Evolutionary conservation across 768 basidiomycete species (phyloP).

Genomic region (Crepidotus variabilis): DNA sequence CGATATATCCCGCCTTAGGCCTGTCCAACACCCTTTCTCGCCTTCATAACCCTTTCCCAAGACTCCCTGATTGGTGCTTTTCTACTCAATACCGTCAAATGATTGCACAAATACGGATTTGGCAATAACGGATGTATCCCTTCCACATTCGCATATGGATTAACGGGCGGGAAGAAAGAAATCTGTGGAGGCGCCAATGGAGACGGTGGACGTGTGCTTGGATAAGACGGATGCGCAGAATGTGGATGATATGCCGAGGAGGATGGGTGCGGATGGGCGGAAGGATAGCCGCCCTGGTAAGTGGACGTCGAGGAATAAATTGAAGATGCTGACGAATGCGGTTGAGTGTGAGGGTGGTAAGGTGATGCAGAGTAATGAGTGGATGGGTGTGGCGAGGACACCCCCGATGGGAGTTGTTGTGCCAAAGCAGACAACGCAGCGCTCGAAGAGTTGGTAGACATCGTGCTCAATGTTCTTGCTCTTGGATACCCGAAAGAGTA

Average conservation of each 20-base stretch:
- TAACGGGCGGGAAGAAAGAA: conserved; percentile 62
- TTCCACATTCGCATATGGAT: conserved; percentile 51
- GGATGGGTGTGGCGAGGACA: not conserved
- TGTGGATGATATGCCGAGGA: too few relatives aligned
- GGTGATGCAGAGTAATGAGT: too few relatives aligned
- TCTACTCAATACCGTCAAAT: conserved; percentile 63
- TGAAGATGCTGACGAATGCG: conserved; percentile 23
- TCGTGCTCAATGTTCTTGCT: conserved; percentile 34
- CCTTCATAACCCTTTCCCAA: conserved; percentile 60
- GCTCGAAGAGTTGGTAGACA: conserved; percentile 44
- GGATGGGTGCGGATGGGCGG: too few relatives aligned
- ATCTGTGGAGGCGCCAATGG: conserved; percentile 36
- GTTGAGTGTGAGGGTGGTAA: conserved; percentile 11
- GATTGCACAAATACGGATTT: conserved; percentile 65
- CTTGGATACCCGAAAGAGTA: conserved; percentile 8
- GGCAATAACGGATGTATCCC: conserved; percentile 68
- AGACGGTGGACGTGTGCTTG: conserved; percentile 35
- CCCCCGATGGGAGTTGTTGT: conserved; percentile 27
- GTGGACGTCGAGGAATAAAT: not conserved
- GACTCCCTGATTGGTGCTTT: conserved; percentile 68
- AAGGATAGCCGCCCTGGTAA: not conserved
- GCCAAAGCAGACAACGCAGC: conserved; percentile 55
- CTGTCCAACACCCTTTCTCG: conserved; percentile 30
- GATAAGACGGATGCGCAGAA: not conserved
- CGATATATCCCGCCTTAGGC: not conserved